Conservation (phyloP, 768 basidiomycete species). For the Mrakia blollopis region DNA sequence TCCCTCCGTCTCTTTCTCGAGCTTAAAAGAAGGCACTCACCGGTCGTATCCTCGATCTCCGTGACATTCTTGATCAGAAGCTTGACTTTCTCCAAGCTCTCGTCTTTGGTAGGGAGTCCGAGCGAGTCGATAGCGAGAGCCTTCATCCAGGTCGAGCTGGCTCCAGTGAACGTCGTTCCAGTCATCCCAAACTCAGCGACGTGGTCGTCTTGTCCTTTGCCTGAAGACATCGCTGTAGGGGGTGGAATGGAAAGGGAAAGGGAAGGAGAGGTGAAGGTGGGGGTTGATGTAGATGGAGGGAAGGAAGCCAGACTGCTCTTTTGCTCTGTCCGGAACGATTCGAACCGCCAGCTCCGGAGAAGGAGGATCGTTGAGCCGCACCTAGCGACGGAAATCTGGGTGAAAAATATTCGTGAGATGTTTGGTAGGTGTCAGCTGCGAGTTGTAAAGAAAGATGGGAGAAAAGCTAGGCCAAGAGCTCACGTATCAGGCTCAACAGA, state of each 20-base stretch:
- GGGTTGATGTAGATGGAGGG: no score
- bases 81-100: conserved; percentile 39
- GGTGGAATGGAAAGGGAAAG: background rate
- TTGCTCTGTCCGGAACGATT: no score
- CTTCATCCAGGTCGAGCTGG: conserved; percentile 1
- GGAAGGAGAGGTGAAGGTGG: background rate
- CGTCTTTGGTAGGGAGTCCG: conserved; percentile 33
- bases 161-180: conserved; percentile 21
- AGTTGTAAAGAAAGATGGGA: no score
- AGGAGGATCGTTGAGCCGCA: no score
- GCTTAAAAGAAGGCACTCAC: conserved; percentile 48
- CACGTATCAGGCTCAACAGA: no score
- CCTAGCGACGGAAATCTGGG: no score
- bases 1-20: background rate
- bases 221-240: background rate
- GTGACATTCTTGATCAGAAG: conserved; percentile 45
- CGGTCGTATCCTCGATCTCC: conserved; percentile 54
- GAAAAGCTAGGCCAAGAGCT: no score
- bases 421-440: no score
- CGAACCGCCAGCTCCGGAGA: no score
- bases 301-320: no score
- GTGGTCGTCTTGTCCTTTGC: conserved; percentile 2
- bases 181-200: background rate
- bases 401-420: no score
- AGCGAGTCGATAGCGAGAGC: conserved; percentile 8